These are phyloP conservation scores for Tolypocladium pustulatum DNA, from an alignment of 2,329 filamentous ascomycete genomes.

Conservation along the genomic window DNA sequence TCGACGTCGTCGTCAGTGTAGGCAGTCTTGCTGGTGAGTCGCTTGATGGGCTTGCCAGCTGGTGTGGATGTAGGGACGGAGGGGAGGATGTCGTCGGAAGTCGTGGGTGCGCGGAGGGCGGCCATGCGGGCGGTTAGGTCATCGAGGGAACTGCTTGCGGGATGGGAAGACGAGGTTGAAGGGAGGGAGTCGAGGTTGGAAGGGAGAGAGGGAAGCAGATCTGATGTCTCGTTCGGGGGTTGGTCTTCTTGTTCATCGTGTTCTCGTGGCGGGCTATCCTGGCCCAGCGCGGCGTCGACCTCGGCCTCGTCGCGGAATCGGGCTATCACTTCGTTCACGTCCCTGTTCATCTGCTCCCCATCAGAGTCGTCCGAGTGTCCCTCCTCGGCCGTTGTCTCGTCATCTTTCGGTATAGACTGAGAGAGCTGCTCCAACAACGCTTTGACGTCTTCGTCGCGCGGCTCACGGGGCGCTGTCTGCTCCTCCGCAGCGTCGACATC, in stretches of 20 bases:
- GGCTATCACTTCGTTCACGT: slow-evolving; percentile 34
- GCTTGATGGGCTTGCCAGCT: slow-evolving; percentile 26
- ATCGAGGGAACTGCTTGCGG: slow-evolving; percentile 20
- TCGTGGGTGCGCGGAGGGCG: slow-evolving; percentile 30
- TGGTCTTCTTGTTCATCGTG: neutral
- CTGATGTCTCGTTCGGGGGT: slow-evolving; percentile 1
- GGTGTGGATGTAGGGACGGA: slow-evolving; percentile 40
- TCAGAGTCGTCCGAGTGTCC: slow-evolving; percentile 34
- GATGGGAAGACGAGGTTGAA: slow-evolving; percentile 9
- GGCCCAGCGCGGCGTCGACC: slow-evolving; percentile 15
- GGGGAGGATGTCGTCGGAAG: slow-evolving; percentile 26
- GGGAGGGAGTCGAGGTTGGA: slow-evolving; percentile 28
- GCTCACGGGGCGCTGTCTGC: slow-evolving; percentile 4
- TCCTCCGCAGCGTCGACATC: slow-evolving; percentile 26
- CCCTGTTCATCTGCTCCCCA: slow-evolving; percentile 34
- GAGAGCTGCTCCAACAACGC: slow-evolving; percentile 27
- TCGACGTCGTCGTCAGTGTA: slow-evolving; percentile 63
- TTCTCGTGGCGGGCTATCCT: neutral
- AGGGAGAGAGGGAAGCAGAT: slow-evolving; percentile 35
- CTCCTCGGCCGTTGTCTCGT: neutral
- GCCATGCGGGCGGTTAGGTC: slow-evolving; percentile 43
- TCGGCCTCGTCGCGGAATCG: slow-evolving; percentile 35
- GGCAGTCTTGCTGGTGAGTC: slow-evolving; percentile 26
- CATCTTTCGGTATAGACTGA: slow-evolving; percentile 17
- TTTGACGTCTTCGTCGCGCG: slow-evolving; percentile 21